Conservation (phyloP, 495 filamentous ascomycete genomes). For the Hyaloscypha bicolor region DNA sequence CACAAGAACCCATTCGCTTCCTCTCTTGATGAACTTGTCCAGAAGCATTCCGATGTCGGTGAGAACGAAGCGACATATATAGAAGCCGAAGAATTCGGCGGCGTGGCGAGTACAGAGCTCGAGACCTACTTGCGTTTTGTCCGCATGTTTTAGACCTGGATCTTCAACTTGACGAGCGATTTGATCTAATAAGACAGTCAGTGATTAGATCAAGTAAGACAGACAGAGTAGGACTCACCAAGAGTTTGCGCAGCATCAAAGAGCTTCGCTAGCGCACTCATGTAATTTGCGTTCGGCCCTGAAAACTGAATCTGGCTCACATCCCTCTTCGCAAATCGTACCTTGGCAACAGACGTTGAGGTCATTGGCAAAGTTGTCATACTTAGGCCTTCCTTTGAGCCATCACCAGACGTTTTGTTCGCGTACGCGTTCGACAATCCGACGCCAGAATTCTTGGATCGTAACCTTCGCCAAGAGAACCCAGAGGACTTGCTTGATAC, state of each 20-base stretch:
- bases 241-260: conserved; percentile 94
- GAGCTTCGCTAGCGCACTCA: conserved; percentile 84
- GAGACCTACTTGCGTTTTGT: conserved; percentile 87
- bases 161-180: conserved; percentile 96
- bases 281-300: conserved; percentile 87
- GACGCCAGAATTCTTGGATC: conserved; percentile 81
- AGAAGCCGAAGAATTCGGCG: conserved; percentile 97
- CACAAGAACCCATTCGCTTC: conserved; percentile 88
- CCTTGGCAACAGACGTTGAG: conserved; percentile 52
- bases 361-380: conserved; percentile 87
- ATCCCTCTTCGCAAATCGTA: conserved; percentile 65
- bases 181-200: conserved; percentile 68
- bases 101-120: conserved; percentile 93
- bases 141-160: conserved; percentile 77
- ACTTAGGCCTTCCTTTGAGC: conserved; percentile 57
- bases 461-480: conserved; percentile 81
- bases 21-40: conserved; percentile 96
- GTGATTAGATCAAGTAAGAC: neutral
- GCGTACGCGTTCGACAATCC: conserved; percentile 49
- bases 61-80: conserved; percentile 90
- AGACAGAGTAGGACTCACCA: conserved; percentile 60
- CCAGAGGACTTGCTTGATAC: conserved; percentile 67
- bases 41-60: conserved; percentile 82
- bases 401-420: conserved; percentile 38
- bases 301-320: conserved; percentile 67